Evolutionary conservation across 148 eudicot species (phyloP), one percentile per base, ranked within the genome.

Genomic region (Simmondsia chinensis): DNA sequence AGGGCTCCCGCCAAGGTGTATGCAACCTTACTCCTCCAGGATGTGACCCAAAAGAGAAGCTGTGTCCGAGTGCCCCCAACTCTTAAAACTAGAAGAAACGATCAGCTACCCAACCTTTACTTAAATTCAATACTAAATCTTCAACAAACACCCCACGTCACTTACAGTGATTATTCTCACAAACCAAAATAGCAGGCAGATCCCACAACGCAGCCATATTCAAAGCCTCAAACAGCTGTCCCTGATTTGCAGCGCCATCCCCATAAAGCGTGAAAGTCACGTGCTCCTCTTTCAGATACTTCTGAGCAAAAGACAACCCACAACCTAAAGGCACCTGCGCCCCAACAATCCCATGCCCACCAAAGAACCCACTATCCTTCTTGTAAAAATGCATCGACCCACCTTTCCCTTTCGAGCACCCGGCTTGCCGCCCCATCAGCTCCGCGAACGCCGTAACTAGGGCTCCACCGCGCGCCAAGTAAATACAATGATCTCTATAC

Each of bases 181-280:
- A 91, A n/a, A 85, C 94, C 60, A 91, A 70, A 45, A 85, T 76
- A 1, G 95, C 88, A 39, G 97, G 97, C 33, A 91, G 71, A 62
- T 91, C 97, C 97, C 85, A 91, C 30, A 91, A 79, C 0, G 95
- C 97, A 11, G 97, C 85, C 78, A 91, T 85, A 65, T 91, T 91
- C 61, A 91, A 64, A 7, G 95, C 97, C 69, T 91, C 97, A 59
- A 85, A 91, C 58, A 91, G 50, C 51, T 91, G 95, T 1, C 95
- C 97, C 57, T 91, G 97, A 67, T 91, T 91, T 0, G 97, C 97
- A 1, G 97, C 97, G 2, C 97, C 97, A 61, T 91, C 97, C 3
- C 97, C 97, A 50, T 91, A 91, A 57, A 91, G 7, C 0, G 88
- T 59, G 58, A 91, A 91, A 2, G 67, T 71, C 4, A 85, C 95